A percentile compares a stretch with the other conserved stretches of the same genome.
Conservation (phyloP, 306 rosid genomes). For the Abrus precatorius region DNA sequence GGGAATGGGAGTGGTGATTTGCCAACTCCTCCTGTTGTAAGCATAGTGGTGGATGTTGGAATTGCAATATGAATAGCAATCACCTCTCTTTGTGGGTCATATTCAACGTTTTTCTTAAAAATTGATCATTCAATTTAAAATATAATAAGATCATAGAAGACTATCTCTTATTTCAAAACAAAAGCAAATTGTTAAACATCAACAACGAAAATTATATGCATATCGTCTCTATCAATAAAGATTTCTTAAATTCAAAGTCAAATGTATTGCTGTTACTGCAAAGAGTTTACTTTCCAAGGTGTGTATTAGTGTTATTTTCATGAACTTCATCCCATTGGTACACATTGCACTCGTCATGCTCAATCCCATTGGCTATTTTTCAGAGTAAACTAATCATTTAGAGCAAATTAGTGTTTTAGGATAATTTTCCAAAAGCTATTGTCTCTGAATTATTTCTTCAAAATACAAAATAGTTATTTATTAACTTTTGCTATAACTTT, state of each 20-base stretch:
- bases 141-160: background rate
- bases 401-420: too few relatives aligned
- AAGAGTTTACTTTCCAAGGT: background rate
- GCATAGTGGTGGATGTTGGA: slow-evolving; percentile 17
- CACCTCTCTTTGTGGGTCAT: slow-evolving; percentile 3
- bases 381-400: too few relatives aligned
- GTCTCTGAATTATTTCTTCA: too few relatives aligned
- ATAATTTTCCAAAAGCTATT: too few relatives aligned
- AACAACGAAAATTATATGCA: too few relatives aligned
- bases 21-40: background rate
- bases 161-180: too few relatives aligned
- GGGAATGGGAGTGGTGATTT: background rate
- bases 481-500: too few relatives aligned
- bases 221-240: too few relatives aligned
- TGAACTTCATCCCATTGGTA: background rate
- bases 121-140: too few relatives aligned
- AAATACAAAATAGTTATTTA: too few relatives aligned
- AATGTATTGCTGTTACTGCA: background rate
- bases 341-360: background rate
- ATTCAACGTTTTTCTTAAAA: background rate
- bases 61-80: slow-evolving; percentile 1
- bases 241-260: background rate
- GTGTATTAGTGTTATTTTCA: background rate
- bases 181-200: too few relatives aligned
- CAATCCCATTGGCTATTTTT: background rate